Conservation (phyloP, 2,329 filamentous ascomycete genomes). For the Akanthomyces uredinophilus region DNA sequence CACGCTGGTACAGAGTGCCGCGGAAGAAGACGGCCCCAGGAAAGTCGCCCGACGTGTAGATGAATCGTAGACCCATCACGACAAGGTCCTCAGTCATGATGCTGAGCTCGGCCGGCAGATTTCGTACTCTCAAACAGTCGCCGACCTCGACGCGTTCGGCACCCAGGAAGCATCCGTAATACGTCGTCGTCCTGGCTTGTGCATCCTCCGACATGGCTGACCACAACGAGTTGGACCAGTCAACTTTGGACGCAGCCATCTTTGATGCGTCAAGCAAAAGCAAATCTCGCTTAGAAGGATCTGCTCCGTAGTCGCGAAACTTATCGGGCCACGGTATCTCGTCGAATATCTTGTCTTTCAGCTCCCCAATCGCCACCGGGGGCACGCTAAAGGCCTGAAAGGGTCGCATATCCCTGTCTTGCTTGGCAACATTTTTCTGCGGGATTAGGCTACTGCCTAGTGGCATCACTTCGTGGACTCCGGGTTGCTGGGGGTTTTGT, state of each 20-base stretch:
- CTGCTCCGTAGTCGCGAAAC: slow-evolving; percentile 28
- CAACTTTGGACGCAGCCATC: slow-evolving; percentile 44
- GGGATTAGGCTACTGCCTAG: slow-evolving; percentile 34
- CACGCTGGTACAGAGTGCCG: slow-evolving; percentile 35
- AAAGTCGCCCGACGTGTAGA: slow-evolving; percentile 33
- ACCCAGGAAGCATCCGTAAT: slow-evolving; percentile 46
- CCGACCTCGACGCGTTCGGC: slow-evolving; percentile 44
- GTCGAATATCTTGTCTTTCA: slow-evolving; percentile 37
- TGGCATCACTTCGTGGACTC: slow-evolving; percentile 35
- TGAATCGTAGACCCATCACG: slow-evolving; percentile 36
- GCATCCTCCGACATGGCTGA: slow-evolving; percentile 29
- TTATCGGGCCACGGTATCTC: slow-evolving; percentile 39
- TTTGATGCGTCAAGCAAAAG: slow-evolving; percentile 47
- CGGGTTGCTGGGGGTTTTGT: slow-evolving; percentile 25
- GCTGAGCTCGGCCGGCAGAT: slow-evolving; percentile 33
- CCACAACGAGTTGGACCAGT: slow-evolving; percentile 47
- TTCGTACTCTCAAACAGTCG: slow-evolving; percentile 44
- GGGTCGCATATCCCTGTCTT: slow-evolving; percentile 40
- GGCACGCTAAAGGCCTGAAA: slow-evolving; percentile 50
- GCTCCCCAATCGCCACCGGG: slow-evolving; percentile 32
- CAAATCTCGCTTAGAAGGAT: slow-evolving; percentile 35
- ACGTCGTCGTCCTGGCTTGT: slow-evolving; percentile 31
- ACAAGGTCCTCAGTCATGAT: slow-evolving; percentile 25
- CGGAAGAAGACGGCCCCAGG: slow-evolving; percentile 36
- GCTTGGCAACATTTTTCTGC: slow-evolving; percentile 35